These are phyloP conservation scores for Aspergillus coremiiformis DNA, from an alignment of 495 filamentous ascomycete species.

Conservation along the genomic window DNA sequence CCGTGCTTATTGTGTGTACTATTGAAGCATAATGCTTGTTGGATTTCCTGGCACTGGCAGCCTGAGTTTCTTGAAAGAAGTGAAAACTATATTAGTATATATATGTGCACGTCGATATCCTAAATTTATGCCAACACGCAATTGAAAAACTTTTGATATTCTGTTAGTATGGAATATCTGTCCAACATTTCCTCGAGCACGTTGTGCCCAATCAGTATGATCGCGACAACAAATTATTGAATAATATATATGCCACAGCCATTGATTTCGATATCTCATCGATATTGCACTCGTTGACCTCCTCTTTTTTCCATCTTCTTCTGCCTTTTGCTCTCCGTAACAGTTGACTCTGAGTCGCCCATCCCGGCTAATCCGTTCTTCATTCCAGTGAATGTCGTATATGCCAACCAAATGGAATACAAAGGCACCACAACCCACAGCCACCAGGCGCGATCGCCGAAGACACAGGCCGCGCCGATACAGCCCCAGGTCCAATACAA, in stretches of 20 bases:
- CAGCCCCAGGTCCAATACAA: constrained; percentile 84
- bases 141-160: neutral
- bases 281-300: constrained; percentile 40
- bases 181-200: neutral
- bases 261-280: constrained; percentile 16
- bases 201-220: neutral
- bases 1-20: neutral
- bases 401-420: constrained; percentile 65
- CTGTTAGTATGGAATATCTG: neutral
- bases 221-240: neutral
- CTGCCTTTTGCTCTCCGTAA: constrained; percentile 50
- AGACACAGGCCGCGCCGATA: constrained; percentile 53
- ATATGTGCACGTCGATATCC: neutral
- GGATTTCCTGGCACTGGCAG: neutral
- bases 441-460: constrained; percentile 74
- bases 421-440: constrained; percentile 61
- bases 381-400: constrained; percentile 53
- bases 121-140: neutral
- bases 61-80: no score
- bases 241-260: neutral
- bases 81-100: no score
- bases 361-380: constrained; percentile 59
- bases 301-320: constrained; percentile 57
- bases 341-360: constrained; percentile 25
- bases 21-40: neutral